Evolutionary conservation across 306 rosid species (phyloP), one percentile per base, ranked within the genome.

Genomic region (Medicago lupulina): DNA sequence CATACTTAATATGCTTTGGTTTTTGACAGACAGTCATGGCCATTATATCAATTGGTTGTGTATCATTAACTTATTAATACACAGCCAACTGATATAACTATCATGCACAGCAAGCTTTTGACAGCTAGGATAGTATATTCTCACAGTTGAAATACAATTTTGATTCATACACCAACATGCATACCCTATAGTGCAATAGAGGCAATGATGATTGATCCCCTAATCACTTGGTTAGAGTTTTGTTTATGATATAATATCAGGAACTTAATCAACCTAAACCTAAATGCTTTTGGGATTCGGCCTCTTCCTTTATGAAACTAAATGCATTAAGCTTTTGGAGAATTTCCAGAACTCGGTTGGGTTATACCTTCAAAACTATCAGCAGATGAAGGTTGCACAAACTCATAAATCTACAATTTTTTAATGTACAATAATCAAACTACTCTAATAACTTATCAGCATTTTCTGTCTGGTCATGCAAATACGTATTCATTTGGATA

Each of bases 391-490:
- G 39, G 38, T 55, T 44, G 55, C 28, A 25, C 67, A 71, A n/a
- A 73, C 44, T 82, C 18, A 61, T 47, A 49, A 51, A 69, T 51
- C 61, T n/a, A 75, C 47, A 60, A 43, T 18, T 18, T 39, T 46
- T 40, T 36, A 71, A 28, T 73, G 62, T 70, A 70, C 43, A 51
- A 75, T 58, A 59, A 19, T 55, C 50, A 28, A 57, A 40, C 53
- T 64, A 78, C 41, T 57, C 40, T 40, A 44, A 46, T 77, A 77
- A 38, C 69, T 69, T 50, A 58, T 76, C 71, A 69, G 55, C 39
- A 17, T 19, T 43, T 72, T 67, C 44, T 58, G 59, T 57, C 57
- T 15, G 44, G 31, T 47, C 68, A 57, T 63, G 55, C 7, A 70
- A 68, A 61, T 47, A 38, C 62, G 68, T 21, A 80, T 34, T 53